These are phyloP conservation scores for Trametes maxima DNA, from an alignment of 768 basidiomycete species.

Conservation along the genomic window DNA sequence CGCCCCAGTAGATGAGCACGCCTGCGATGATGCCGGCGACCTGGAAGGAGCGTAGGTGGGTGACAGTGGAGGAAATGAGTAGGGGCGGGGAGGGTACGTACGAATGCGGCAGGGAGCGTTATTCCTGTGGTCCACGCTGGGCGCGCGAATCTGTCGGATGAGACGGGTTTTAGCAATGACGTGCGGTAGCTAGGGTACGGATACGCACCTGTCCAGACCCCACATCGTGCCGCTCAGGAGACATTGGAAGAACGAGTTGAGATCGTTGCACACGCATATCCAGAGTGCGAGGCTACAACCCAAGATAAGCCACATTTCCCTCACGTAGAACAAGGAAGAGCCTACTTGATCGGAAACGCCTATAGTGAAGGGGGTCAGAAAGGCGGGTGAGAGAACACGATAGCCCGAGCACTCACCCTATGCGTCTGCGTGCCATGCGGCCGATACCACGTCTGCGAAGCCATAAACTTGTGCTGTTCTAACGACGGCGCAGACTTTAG, in stretches of 20 bases:
- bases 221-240: constrained; percentile 81
- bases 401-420: constrained; percentile 44
- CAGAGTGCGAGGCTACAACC: constrained; percentile 58
- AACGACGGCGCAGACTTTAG: constrained; percentile 3
- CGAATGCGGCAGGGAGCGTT: constrained; percentile 73
- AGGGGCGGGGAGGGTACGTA: constrained; percentile 42
- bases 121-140: constrained; percentile 69
- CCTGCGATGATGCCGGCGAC: constrained; percentile 65
- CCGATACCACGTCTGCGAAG: constrained; percentile 83
- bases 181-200: not conserved
- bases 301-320: not conserved
- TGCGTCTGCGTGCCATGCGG: constrained; percentile 85
- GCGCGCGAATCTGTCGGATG: constrained; percentile 51
- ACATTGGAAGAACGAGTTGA: constrained; percentile 81
- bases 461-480: constrained; percentile 72
- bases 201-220: constrained; percentile 63
- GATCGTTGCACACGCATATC: constrained; percentile 73
- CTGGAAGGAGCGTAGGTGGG: constrained; percentile 2
- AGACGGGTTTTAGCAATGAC: not conserved
- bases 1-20: constrained; percentile 74
- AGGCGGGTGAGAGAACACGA: not conserved
- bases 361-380: constrained; percentile 41
- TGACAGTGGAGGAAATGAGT: not conserved
- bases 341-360: constrained; percentile 73
- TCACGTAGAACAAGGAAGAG: not conserved